These are phyloP conservation scores for Entomortierella parvispora DNA, from an alignment of 192 early-diverging fungal species.

Conservation along the genomic window DNA sequence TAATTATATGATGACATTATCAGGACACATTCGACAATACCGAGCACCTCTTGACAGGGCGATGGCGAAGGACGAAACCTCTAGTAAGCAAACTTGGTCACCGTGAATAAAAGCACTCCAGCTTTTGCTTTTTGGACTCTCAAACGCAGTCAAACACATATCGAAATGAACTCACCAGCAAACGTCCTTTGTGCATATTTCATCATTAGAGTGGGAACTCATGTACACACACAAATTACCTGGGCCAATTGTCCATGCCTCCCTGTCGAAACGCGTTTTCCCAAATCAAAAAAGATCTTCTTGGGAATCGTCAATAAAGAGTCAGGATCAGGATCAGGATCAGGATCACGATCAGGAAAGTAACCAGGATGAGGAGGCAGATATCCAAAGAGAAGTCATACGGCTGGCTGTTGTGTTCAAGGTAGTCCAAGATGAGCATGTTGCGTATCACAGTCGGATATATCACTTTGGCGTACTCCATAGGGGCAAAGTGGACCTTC, in stretches of 20 bases:
- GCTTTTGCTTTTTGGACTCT: neutral
- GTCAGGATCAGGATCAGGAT: neutral
- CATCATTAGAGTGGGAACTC: conserved; percentile 45
- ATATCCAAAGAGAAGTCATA: neutral
- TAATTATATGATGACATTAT: neutral
- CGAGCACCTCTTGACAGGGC: conserved; percentile 13
- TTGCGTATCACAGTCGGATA: conserved; percentile 27
- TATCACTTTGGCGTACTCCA: conserved; percentile 39
- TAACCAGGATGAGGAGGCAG: no score
- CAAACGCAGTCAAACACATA: no score
- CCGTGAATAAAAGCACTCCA: neutral
- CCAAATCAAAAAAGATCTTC: no score
- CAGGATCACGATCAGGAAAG: neutral
- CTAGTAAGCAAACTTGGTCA: neutral
- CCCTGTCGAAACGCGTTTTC: conserved; percentile 24
- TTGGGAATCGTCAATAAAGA: no score
- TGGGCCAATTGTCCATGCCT: conserved; percentile 36
- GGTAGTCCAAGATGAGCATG: conserved; percentile 28
- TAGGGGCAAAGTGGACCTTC: neutral
- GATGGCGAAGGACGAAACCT: conserved; percentile 4
- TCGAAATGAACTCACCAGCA: no score
- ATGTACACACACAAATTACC: conserved; percentile 45
- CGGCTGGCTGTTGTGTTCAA: conserved; percentile 38
- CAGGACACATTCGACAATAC: conserved; percentile 41
- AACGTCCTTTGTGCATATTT: no score